phyloP scores from a whole-genome alignment of 1,284 basidiomycete genomes.

The Ceratobasidium sp. region DNA sequence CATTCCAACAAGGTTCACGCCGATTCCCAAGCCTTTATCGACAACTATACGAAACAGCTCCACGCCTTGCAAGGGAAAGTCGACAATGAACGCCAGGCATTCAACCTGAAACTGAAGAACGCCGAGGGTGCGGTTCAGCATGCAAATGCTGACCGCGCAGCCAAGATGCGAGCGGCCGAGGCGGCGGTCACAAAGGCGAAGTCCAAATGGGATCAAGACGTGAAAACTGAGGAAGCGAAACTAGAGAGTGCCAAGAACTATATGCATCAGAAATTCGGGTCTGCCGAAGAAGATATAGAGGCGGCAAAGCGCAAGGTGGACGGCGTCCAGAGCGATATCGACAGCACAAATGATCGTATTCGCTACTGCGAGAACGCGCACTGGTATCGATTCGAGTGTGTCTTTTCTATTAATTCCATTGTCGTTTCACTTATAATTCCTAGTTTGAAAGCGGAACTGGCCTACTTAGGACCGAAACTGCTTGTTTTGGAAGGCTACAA shows the following conservation, averaged over 20 bases:
- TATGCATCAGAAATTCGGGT: background rate
- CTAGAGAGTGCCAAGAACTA: background rate
- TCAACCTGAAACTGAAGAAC: background rate
- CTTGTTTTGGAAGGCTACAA: background rate
- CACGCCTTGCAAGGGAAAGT: background rate
- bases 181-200: background rate
- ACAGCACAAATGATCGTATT: background rate
- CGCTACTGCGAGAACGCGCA: background rate
- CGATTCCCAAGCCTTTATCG: background rate
- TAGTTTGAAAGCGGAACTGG: background rate
- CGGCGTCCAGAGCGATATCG: background rate
- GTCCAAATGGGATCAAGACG: background rate
- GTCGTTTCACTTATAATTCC: background rate
- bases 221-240: background rate
- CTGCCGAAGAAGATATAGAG: background rate
- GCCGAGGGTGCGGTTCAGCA: background rate
- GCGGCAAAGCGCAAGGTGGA: background rate
- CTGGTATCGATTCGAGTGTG: conserved; percentile 1
- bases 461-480: background rate
- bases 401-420: no score
- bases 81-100: background rate
- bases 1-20: background rate
- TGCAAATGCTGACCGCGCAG: background rate
- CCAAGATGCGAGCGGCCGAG: background rate
- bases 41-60: background rate